Evolutionary conservation across 2,329 filamentous ascomycete genomes (phyloP).

Genomic region (Neofusicoccum umdonicola): DNA sequence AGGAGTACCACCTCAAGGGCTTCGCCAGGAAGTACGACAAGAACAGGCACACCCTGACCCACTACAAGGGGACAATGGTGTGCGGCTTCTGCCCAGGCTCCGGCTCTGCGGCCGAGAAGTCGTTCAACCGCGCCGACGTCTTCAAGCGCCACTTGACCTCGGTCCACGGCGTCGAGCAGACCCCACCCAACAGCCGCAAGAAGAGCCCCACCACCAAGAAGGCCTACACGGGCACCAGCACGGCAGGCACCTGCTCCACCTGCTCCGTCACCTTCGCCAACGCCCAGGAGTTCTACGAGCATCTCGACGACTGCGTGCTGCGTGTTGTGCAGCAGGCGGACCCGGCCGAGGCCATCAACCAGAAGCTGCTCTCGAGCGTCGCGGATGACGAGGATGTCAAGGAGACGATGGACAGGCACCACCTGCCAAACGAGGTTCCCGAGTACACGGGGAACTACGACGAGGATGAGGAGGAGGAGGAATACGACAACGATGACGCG

Average conservation of each 20-base stretch:
- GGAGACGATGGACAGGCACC: conserved; percentile 40
- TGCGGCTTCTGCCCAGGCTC: conserved; percentile 92
- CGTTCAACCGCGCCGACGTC: conserved; percentile 91
- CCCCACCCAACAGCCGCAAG: conserved; percentile 86
- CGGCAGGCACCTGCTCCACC: conserved; percentile 82
- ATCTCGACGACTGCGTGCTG: conserved; percentile 67
- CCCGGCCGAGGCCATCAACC: conserved; percentile 43
- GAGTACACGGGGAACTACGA: conserved; percentile 93
- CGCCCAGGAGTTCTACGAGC: conserved; percentile 61
- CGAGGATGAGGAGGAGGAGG: conserved; percentile 60
- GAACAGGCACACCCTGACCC: conserved; percentile 88
- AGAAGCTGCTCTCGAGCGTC: conserved; percentile 40
- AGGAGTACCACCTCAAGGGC: conserved; percentile 83
- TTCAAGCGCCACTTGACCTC: conserved; percentile 93
- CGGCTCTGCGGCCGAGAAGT: conserved; percentile 86
- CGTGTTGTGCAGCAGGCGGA: conserved; percentile 55
- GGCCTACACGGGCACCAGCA: conserved; percentile 68
- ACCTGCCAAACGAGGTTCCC: conserved; percentile 64
- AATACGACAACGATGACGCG: conserved; percentile 51
- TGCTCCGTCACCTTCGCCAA: conserved; percentile 73
- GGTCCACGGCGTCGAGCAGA: conserved; percentile 90
- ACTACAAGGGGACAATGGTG: conserved; percentile 97
- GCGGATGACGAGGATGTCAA: conserved; percentile 40
- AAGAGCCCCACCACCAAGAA: conserved; percentile 61
- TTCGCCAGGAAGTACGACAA: conserved; percentile 97